Evolutionary conservation across 192 early-diverging fungal genomes (phyloP).

Genomic region (Rhizophagus sp.): DNA sequence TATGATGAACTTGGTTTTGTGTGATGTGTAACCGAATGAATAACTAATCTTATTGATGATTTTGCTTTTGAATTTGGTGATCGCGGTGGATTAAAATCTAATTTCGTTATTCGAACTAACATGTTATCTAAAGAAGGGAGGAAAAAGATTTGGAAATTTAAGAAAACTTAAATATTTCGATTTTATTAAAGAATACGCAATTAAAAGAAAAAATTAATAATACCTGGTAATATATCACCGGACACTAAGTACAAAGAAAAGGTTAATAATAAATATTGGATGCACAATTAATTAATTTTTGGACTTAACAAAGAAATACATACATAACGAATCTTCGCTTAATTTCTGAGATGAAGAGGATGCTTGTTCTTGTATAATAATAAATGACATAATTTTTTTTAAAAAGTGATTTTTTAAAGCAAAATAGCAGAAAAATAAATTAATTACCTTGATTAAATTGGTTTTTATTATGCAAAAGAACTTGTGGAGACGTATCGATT

Average conservation of each 20-base stretch:
- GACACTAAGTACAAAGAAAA: neutral
- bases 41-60: slow-evolving; percentile 9
- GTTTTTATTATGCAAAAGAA: too few relatives aligned
- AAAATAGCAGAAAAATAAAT: too few relatives aligned
- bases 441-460: too few relatives aligned
- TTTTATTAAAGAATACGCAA: neutral
- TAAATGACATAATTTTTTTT: too few relatives aligned
- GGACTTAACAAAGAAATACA: neutral
- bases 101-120: neutral
- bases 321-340: neutral
- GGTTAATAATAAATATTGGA: neutral
- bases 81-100: neutral
- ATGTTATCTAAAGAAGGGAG: slow-evolving; percentile 12
- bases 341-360: neutral
- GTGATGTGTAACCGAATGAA: slow-evolving; percentile 1
- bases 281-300: too few relatives aligned
- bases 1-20: slow-evolving; percentile 11
- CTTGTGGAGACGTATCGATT: too few relatives aligned
- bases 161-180: neutral
- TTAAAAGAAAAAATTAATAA: neutral
- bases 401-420: too few relatives aligned
- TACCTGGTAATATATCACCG: slow-evolving; percentile 11
- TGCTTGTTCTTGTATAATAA: neutral
- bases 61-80: neutral
- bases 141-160: neutral